Evolutionary conservation across 2,329 filamentous ascomycete genomes (phyloP), one percentile per base, ranked within the genome.

Genomic region (Camptophora hylomeconis): DNA sequence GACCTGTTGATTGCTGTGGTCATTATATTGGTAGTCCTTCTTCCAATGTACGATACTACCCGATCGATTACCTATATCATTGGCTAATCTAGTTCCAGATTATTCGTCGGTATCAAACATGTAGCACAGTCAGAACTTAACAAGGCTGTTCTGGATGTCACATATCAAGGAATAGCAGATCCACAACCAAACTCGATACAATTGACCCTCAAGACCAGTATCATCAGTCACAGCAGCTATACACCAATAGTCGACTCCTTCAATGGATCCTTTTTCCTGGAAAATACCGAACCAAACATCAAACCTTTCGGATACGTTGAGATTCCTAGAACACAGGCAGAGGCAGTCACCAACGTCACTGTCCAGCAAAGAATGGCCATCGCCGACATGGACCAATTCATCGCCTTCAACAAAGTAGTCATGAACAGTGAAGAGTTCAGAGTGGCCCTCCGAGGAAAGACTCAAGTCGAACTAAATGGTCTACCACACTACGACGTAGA

Each of bases 61-160:
- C n/a, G 13, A 5, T 25, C 20, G 13, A 11, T 5, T 17, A 16
- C 5, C n/a, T 20, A 9, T 13, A 5, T n/a, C 17, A 10, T 24
- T 11, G 9, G 17, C 9, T n/a, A 12, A 18, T 12, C 28, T 18
- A 8, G 14, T 21, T 4, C 20, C 39, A 69, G 66, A 20, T 57
- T 73, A 25, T 75, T 63, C 42, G 69, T 74, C 28, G 69, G 49
- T 3, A 69, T 73, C 42, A 70, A 69, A 11, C 60, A 63, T 17
- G 69, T 68, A 33, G 69, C 69, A 18, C 70, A 73, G 41, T 34
- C 48, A 21, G 60, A 62, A 28, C 60, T 75, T 41, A 60, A 69
- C 41, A 49, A 58, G 17, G 63, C 69, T 2, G 59, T 52, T 3
- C 50, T 75, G 15, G 51, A 58, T 17, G 56, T 73, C 36, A 61